These are phyloP conservation scores for Hypomontagnella monticulosa DNA, from an alignment of 495 filamentous ascomycete genomes.

Conservation along the genomic window DNA sequence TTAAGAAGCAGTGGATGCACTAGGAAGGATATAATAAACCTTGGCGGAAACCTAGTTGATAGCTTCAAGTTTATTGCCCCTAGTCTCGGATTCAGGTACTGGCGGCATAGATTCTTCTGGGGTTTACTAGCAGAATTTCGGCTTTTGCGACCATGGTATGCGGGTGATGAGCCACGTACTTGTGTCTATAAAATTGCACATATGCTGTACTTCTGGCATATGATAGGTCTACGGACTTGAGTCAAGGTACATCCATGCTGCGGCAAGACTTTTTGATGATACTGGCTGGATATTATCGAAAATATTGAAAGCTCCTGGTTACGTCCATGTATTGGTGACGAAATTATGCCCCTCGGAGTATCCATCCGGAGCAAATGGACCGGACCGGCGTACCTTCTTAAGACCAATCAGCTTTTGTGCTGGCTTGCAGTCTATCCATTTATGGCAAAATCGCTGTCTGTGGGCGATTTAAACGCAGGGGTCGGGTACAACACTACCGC, in stretches of 20 bases:
- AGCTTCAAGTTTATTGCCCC: conserved; percentile 17
- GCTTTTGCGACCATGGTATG: not conserved
- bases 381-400: not conserved
- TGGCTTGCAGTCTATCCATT: conserved; percentile 17
- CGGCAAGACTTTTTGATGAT: not conserved
- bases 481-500: conserved; percentile 7
- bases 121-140: not conserved
- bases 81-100: not conserved
- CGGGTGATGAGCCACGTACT: not conserved
- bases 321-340: conserved; percentile 23
- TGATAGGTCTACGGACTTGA: not conserved
- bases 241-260: not conserved
- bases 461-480: conserved; percentile 25
- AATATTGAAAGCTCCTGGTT: conserved; percentile 13
- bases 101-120: conserved; percentile 18
- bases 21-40: conserved; percentile 16
- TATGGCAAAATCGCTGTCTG: conserved; percentile 22
- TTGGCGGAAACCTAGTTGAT: conserved; percentile 25
- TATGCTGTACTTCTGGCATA: not conserved
- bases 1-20: conserved; percentile 12
- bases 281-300: conserved; percentile 4
- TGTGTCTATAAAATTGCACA: not conserved
- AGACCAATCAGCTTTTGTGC: conserved; percentile 17
- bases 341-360: conserved; percentile 13
- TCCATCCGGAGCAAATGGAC: conserved; percentile 27